These are phyloP conservation scores for Gloeostereum incarnatum DNA, from an alignment of 768 basidiomycete species.

Conservation along the genomic window DNA sequence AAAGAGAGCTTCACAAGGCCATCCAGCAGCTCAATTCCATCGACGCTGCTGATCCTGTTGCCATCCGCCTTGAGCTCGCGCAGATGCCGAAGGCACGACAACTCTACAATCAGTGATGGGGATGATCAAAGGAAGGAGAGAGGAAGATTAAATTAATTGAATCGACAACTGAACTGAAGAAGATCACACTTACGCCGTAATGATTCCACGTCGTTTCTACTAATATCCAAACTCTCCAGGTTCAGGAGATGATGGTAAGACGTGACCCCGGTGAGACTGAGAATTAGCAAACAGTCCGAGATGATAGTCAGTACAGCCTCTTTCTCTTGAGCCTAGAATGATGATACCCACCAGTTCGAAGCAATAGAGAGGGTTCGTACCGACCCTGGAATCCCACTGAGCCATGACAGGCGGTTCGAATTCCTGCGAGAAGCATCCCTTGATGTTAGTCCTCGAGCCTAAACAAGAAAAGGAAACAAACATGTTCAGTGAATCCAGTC, in stretches of 20 bases:
- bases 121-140: too few relatives aligned
- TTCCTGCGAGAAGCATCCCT: conserved; percentile 34
- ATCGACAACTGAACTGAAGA: conserved; percentile 7
- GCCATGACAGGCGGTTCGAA: conserved; percentile 65
- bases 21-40: conserved; percentile 74
- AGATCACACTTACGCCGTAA: conserved; percentile 58
- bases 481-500: conserved; percentile 67
- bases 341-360: too few relatives aligned
- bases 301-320: too few relatives aligned
- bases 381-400: conserved; percentile 66
- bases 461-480: conserved; percentile 22
- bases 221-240: conserved; percentile 86
- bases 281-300: conserved; percentile 10
- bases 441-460: conserved; percentile 5
- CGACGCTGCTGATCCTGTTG: conserved; percentile 66
- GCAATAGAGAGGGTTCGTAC: conserved; percentile 30
- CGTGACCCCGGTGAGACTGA: conserved; percentile 75
- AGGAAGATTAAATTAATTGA: too few relatives aligned
- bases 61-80: conserved; percentile 87
- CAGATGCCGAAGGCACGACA: conserved; percentile 76
- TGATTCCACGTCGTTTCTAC: conserved; percentile 82
- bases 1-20: conserved; percentile 78
- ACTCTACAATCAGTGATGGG: conserved; percentile 48
- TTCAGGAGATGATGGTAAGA: conserved; percentile 83
- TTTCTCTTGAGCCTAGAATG: too few relatives aligned